Evolutionary conservation across 148 eudicot genomes (phyloP).

Genomic region (Chenopodium berlandieri): DNA sequence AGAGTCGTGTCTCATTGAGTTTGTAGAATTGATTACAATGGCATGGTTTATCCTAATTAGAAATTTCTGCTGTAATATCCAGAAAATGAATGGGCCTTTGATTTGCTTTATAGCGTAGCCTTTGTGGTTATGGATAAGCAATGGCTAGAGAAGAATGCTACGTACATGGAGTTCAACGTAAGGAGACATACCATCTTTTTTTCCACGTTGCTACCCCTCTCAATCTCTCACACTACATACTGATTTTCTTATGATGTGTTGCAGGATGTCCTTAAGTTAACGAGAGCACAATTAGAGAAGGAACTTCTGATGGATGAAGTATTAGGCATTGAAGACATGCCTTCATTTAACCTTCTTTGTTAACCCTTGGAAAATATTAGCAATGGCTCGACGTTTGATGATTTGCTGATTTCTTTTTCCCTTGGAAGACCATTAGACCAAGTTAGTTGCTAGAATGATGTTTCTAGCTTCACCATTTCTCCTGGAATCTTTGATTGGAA

Average conservation of each 20-base stretch:
- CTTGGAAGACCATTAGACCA: background rate
- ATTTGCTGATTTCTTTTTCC: background rate
- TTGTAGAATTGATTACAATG: background rate
- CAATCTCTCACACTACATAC: background rate
- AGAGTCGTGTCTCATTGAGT: background rate
- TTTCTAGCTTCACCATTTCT: background rate
- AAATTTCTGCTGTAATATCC: slow-evolving; percentile 23
- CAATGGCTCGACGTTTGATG: background rate
- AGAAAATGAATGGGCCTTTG: slow-evolving; percentile 91
- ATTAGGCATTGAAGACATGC: slow-evolving; percentile 72
- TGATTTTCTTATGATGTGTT: background rate
- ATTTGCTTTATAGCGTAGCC: slow-evolving; percentile 79
- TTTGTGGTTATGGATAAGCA: slow-evolving; percentile 80
- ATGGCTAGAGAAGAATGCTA: slow-evolving; percentile 74
- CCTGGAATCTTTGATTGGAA: background rate
- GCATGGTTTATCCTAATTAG: slow-evolving; percentile 5
- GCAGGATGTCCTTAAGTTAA: slow-evolving; percentile 66
- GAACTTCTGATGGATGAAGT: slow-evolving; percentile 76
- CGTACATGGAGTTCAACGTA: slow-evolving; percentile 90
- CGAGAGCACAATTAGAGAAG: slow-evolving; percentile 66
- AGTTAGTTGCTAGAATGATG: background rate
- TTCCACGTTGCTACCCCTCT: background rate
- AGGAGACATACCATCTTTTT: slow-evolving; percentile 20
- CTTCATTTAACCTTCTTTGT: slow-evolving; percentile 59
- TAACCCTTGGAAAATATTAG: slow-evolving; percentile 16